phyloP scores from a whole-genome alignment of 768 basidiomycete genomes.

The Ramaria sp. region DNA sequence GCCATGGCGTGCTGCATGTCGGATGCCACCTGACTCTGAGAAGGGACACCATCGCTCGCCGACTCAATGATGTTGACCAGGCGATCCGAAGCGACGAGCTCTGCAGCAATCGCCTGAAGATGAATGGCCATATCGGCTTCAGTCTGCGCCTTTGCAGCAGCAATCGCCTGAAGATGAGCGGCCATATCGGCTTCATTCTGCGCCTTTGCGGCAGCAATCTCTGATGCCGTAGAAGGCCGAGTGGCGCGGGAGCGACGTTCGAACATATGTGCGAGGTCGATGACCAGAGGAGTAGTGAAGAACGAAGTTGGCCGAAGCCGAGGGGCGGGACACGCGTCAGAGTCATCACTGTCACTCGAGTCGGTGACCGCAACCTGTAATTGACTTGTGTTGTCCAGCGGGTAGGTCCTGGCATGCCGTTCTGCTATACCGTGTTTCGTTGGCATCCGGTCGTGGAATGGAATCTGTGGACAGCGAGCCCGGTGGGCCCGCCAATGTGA shows the following conservation, averaged over 20 bases:
- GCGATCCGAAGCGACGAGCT: not conserved
- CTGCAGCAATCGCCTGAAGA: not conserved
- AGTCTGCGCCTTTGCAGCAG: not conserved
- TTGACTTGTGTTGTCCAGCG: not conserved
- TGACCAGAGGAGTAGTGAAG: constrained; percentile 6
- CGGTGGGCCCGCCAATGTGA: constrained; percentile 62
- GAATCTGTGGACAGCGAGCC: constrained; percentile 32
- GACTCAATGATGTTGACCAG: not conserved
- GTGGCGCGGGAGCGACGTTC: not conserved
- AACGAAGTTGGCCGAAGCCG: constrained; percentile 5
- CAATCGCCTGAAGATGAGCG: too few species aligned
- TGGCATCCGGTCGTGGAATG: constrained; percentile 1
- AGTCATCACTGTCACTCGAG: constrained; percentile 5
- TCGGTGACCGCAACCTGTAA: not conserved
- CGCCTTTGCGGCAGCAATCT: too few species aligned
- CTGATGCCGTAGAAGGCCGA: not conserved
- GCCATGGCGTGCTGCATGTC: not conserved
- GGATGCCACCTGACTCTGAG: not conserved
- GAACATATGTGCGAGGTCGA: constrained; percentile 3
- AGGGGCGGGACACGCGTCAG: constrained; percentile 7
- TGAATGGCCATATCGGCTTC: not conserved
- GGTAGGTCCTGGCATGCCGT: not conserved
- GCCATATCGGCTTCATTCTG: too few species aligned
- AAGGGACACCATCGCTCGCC: not conserved
- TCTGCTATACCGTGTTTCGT: not conserved